Evolutionary conservation across 1,139 yeast genomes (phyloP).

Genomic region (Dujonia santamariae): DNA sequence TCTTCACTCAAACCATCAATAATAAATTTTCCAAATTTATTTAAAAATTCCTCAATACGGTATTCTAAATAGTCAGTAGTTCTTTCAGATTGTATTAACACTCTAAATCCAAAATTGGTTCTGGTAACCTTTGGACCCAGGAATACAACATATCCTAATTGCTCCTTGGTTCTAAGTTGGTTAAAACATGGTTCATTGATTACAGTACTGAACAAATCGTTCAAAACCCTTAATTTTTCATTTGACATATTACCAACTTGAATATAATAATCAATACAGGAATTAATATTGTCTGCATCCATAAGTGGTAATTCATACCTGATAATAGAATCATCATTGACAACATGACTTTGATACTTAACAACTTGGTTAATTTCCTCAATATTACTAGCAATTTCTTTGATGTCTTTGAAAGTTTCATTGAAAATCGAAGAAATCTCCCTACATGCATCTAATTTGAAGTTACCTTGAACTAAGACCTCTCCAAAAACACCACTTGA

Average conservation of each 20-base stretch:
- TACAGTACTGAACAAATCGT: slow-evolving; percentile 69
- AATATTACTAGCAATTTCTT: slow-evolving; percentile 41
- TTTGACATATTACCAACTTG: slow-evolving; percentile 50
- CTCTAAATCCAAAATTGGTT: slow-evolving; percentile 72
- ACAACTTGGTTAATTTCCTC: slow-evolving; percentile 24
- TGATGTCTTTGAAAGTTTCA: slow-evolving; percentile 16
- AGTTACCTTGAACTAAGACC: slow-evolving; percentile 77
- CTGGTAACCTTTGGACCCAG: slow-evolving; percentile 68
- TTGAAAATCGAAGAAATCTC: slow-evolving; percentile 21
- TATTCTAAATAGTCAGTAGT: slow-evolving; percentile 70
- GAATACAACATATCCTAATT: slow-evolving; percentile 80
- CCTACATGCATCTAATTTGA: slow-evolving; percentile 52
- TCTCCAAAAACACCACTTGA: slow-evolving; percentile 58
- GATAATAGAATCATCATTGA: slow-evolving; percentile 41
- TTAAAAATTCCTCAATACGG: slow-evolving; percentile 69
- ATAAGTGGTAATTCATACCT: slow-evolving; percentile 52
- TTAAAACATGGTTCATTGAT: slow-evolving; percentile 86
- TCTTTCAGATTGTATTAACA: slow-evolving; percentile 86
- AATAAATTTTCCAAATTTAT: slow-evolving; percentile 33
- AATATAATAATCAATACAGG: slow-evolving; percentile 76
- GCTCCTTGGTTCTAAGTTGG: slow-evolving; percentile 88
- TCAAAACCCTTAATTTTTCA: slow-evolving; percentile 38
- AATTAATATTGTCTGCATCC: slow-evolving; percentile 75
- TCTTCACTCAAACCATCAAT: slow-evolving; percentile 46
- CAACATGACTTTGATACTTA: slow-evolving; percentile 29